Base-by-base conservation (phyloP, 2,329 filamentous ascomycete genomes). In the Fusarium falciforme region DNA sequence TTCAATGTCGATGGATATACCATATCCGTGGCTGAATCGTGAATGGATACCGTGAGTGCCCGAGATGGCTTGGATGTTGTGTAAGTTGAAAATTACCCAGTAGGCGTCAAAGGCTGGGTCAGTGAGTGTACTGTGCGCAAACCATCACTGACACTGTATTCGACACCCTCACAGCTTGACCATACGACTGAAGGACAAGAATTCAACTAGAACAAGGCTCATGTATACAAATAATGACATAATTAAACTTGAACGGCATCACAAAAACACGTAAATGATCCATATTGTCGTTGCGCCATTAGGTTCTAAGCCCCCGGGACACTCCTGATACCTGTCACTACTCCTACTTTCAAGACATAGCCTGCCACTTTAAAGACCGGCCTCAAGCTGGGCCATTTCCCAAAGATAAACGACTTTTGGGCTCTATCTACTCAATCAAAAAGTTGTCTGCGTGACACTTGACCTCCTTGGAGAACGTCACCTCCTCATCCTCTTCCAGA, bases 401-500 rank as follows among this genome's bases (percentile, higher is more conserved):
- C 55, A 72, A 71, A 72, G 35, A 60, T 49, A 63, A 73, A 64
- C 70, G 49, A 73, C 62, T 64, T 77, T 76, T 70, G 62, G 64
- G 58, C 49, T 66, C 69, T 60, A 67, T 83, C 83, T 91, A 96
- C 84, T 94, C 92, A 79, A 97, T 92, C 71, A 91, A 79, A 83
- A 94, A 97, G 73, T 89, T 90, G 75, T 96, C 94, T 6, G 94
- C 92, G 64, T 91, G 86, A 22, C 91, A 94, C 84, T 92, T 94
- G 81, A 95, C 85, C 66, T 96, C 93, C 85, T 94, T 96, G 55
- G 93, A 93, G 84, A 95, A 97, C 22, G 91, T 91, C 62, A 97
- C 92, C 60, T 94, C 91, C 82, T 96, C 93, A 74, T 91, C 89
- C 86, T 93, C 90, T 74, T 94, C 93, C 65, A 95, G 79, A 76